Evolutionary conservation across 768 basidiomycete species (phyloP).

Genomic region (button mushroom (Agaricus bisporus)): DNA sequence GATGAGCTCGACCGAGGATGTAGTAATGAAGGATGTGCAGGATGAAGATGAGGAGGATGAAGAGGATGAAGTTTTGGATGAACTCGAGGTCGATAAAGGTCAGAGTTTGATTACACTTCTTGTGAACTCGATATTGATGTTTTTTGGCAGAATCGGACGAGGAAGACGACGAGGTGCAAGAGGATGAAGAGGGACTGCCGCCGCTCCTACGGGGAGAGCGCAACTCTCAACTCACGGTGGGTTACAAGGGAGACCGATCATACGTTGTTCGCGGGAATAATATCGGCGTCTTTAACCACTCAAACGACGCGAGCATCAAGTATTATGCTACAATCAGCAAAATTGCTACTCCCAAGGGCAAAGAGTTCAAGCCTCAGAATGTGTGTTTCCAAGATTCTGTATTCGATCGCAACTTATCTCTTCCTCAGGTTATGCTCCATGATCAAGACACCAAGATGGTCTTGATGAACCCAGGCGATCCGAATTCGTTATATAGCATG

Average conservation of each 20-base stretch:
- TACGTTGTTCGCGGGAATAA: conserved; percentile 90
- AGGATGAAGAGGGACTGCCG: conserved; percentile 36
- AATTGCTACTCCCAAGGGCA: conserved; percentile 72
- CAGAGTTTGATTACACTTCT: conserved; percentile 9
- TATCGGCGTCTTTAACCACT: conserved; percentile 85
- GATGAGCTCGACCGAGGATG: conserved; percentile 72
- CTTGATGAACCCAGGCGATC: conserved; percentile 76
- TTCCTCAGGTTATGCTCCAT: conserved; percentile 83
- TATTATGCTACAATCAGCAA: conserved; percentile 86
- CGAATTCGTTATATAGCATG: conserved; percentile 80
- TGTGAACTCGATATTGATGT: background rate
- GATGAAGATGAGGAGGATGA: conserved; percentile 65
- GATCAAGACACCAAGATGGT: conserved; percentile 97
- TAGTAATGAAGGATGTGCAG: conserved; percentile 74
- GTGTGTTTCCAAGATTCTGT: conserved; percentile 33
- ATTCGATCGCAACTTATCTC: background rate
- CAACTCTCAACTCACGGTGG: conserved; percentile 89
- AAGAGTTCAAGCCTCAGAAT: conserved; percentile 80
- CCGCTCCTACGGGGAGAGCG: conserved; percentile 48
- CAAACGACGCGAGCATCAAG: conserved; percentile 58
- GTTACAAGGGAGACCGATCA: conserved; percentile 92
- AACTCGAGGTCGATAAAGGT: conserved; percentile 64
- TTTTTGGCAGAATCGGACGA: conserved; percentile 32
- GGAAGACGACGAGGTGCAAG: conserved; percentile 39
- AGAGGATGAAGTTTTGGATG: conserved; percentile 70